These are phyloP conservation scores for Rhynchosporium secalis DNA, from an alignment of 2,329 filamentous ascomycete species.

Conservation along the genomic window DNA sequence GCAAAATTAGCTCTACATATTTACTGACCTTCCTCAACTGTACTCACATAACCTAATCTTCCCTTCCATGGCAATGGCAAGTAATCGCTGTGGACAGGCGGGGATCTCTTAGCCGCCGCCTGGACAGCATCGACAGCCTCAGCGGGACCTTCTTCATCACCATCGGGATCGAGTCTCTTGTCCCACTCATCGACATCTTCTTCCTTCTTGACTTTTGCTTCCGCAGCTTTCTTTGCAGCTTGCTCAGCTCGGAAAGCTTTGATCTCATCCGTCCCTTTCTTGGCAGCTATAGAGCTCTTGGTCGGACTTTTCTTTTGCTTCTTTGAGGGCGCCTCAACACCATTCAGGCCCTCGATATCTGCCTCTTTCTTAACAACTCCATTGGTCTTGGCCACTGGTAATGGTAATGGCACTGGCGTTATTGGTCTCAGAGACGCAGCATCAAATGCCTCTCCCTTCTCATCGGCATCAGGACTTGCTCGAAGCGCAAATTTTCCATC, in stretches of 20 bases:
- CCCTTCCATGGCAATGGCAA: conserved; percentile 90
- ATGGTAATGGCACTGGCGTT: conserved; percentile 19
- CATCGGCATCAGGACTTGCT: conserved; percentile 38
- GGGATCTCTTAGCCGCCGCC: conserved; percentile 47
- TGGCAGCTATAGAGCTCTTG: conserved; percentile 38
- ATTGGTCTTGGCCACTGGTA: conserved; percentile 20
- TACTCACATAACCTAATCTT: conserved; percentile 77
- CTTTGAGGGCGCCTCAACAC: conserved; percentile 25
- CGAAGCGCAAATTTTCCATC: conserved; percentile 38
- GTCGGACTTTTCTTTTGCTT: conserved; percentile 35
- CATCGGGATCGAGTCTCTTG: conserved; percentile 35
- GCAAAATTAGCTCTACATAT: conserved; percentile 8
- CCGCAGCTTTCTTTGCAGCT: conserved; percentile 35
- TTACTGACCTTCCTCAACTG: neutral
- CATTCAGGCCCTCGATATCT: conserved; percentile 19
- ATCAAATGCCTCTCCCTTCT: conserved; percentile 34
- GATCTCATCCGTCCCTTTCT: conserved; percentile 39
- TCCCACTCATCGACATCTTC: conserved; percentile 34
- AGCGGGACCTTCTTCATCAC: conserved; percentile 31
- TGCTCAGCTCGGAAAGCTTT: conserved; percentile 38
- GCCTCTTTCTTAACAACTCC: conserved; percentile 25
- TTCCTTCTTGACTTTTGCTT: conserved; percentile 33
- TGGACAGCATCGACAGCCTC: conserved; percentile 38
- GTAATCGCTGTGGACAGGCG: conserved; percentile 78
- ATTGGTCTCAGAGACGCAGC: conserved; percentile 10